Conservation (phyloP, 345 rosid genomes). For the Hibiscus syriacus region DNA sequence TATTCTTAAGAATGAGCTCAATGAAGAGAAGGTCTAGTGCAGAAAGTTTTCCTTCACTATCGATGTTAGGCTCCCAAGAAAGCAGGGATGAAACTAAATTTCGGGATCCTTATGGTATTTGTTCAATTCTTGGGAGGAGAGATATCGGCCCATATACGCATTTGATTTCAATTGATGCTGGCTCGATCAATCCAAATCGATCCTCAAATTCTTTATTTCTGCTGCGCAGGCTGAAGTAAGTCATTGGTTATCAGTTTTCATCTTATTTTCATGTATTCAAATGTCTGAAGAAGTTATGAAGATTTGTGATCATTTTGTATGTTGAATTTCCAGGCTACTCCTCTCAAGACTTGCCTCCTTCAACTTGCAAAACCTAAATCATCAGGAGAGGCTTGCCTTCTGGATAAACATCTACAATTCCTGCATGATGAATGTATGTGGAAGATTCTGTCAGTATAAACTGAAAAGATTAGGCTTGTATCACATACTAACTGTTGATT, state of each 20-base stretch:
- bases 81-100: constrained; percentile 20
- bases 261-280: neutral
- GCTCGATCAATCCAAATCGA: constrained; percentile 39
- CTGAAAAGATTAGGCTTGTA: neutral
- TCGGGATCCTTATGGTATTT: constrained; percentile 51
- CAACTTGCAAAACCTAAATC: constrained; percentile 50
- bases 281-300: neutral
- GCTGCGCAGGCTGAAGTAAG: constrained; percentile 58
- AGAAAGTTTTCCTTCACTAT: constrained; percentile 23
- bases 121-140: constrained; percentile 36
- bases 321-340: constrained; percentile 41
- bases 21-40: constrained; percentile 25
- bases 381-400: constrained; percentile 87
- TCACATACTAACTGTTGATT: neutral
- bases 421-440: constrained; percentile 82
- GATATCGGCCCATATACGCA: constrained; percentile 64
- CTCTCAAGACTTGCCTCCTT: constrained; percentile 47
- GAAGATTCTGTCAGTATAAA: constrained; percentile 3
- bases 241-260: neutral
- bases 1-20: constrained; percentile 54
- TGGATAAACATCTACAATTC: constrained; percentile 87
- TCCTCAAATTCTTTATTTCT: constrained; percentile 49
- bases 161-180: constrained; percentile 37
- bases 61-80: constrained; percentile 22
- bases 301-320: neutral